Percentiles rank a stretch among this genome's conserved stretches.
Evolutionary conservation across 345 rosid species (phyloP).

Genomic region (Moricandia moricandioides): DNA sequence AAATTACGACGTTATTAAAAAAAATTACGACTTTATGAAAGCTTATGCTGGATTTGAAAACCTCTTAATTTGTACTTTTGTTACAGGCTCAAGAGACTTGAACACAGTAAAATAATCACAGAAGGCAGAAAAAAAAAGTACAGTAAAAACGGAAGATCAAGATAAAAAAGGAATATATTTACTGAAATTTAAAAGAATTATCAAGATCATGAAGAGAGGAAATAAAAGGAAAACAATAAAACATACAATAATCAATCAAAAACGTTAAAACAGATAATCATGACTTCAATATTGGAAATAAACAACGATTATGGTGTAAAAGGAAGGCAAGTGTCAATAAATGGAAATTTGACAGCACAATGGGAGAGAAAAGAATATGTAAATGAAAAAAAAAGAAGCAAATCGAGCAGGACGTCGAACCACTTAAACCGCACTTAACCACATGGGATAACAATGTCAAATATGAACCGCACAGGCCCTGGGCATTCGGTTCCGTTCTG

Average conservation of each 20-base stretch:
- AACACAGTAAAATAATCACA: not conserved
- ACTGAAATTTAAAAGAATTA: no score
- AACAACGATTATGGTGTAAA: not conserved
- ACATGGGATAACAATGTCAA: not conserved
- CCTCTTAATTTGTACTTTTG: not conserved
- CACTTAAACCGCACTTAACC: not conserved
- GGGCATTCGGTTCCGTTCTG: no score
- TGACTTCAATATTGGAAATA: not conserved
- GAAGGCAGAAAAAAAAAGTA: not conserved
- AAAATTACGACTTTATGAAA: not conserved
- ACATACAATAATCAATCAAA: not conserved
- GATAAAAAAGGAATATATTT: not conserved
- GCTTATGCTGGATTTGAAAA: not conserved
- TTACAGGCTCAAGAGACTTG: not conserved
- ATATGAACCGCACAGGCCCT: no score
- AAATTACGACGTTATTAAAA: not conserved
- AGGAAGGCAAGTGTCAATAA: not conserved
- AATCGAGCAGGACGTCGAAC: not conserved
- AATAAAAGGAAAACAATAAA: not conserved
- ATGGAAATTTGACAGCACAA: not conserved
- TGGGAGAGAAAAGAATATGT: not conserved
- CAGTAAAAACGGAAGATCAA: not conserved
- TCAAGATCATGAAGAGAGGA: not conserved
- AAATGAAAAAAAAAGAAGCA: not conserved
- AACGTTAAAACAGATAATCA: not conserved